Conservation (phyloP, 2,329 filamentous ascomycete genomes). For the Claviceps maximensis region DNA sequence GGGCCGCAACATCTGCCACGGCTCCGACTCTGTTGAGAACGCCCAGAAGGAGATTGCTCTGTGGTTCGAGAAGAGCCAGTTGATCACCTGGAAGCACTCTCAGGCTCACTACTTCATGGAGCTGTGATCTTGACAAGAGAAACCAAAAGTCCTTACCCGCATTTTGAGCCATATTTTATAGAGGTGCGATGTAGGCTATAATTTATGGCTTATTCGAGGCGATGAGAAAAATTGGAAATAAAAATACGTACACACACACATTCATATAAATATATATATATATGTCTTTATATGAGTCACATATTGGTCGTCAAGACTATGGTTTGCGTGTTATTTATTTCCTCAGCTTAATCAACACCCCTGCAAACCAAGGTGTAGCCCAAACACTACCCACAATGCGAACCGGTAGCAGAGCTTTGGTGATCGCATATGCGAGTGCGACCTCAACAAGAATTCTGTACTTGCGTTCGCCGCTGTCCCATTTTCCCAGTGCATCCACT, state of each 20-base stretch:
- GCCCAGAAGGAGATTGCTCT: slow-evolving; percentile 99
- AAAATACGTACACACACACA: too few relatives aligned
- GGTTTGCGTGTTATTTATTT: slow-evolving; percentile 17
- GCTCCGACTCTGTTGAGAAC: slow-evolving; percentile 95
- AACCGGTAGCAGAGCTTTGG: slow-evolving; percentile 69
- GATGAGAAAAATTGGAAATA: neutral
- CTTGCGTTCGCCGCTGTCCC: slow-evolving; percentile 27
- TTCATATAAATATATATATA: neutral
- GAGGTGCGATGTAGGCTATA: neutral
- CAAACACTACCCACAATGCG: slow-evolving; percentile 69
- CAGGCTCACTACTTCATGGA: slow-evolving; percentile 96
- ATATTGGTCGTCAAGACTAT: slow-evolving; percentile 5
- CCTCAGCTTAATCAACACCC: slow-evolving; percentile 37
- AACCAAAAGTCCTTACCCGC: neutral
- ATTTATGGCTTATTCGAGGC: neutral
- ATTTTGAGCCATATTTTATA: neutral
- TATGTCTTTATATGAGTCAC: neutral
- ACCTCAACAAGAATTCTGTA: slow-evolving; percentile 54
- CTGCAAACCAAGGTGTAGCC: slow-evolving; percentile 87
- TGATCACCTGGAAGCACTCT: slow-evolving; percentile 72
- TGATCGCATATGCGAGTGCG: slow-evolving; percentile 81
- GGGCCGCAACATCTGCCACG: slow-evolving; percentile 99
- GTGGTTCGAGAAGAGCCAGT: slow-evolving; percentile 88
- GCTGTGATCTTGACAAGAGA: slow-evolving; percentile 40
- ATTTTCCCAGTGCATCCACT: slow-evolving; percentile 20